phyloP scores from a whole-genome alignment of 352 stramenopile genomes.

The Phytophthora idaei region DNA sequence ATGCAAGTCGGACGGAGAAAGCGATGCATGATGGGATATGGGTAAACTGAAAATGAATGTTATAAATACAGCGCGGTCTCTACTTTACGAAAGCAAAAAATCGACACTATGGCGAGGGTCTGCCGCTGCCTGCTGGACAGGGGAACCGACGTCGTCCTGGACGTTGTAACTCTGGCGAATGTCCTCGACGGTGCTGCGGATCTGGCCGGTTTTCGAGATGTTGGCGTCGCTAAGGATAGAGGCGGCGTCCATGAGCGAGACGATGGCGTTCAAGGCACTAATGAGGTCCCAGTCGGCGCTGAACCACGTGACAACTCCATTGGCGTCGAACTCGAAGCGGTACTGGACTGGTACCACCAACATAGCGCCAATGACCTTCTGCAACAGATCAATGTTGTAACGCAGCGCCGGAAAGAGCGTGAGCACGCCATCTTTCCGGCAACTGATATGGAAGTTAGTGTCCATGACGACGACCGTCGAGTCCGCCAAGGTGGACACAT shows the following conservation, averaged over 20 bases:
- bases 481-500: constrained; percentile 40
- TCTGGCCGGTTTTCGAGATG: constrained; percentile 67
- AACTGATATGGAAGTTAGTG: constrained; percentile 44
- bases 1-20: constrained; percentile 23
- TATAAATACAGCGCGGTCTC: constrained; percentile 33
- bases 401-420: constrained; percentile 51
- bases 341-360: constrained; percentile 53
- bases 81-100: constrained; percentile 49
- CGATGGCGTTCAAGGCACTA: constrained; percentile 41
- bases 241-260: constrained; percentile 49
- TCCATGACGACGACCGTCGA: constrained; percentile 58
- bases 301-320: constrained; percentile 55
- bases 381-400: constrained; percentile 49
- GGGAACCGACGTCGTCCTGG: constrained; percentile 3
- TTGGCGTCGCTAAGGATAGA: constrained; percentile 48
- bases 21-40: constrained; percentile 8
- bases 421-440: constrained; percentile 45
- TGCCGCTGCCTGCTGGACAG: constrained; percentile 1
- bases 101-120: constrained; percentile 44
- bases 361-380: constrained; percentile 47
- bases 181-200: constrained; percentile 36
- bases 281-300: constrained; percentile 70
- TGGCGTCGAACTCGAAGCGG: constrained; percentile 56
- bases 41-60: constrained; percentile 2
- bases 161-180: constrained; percentile 13